Evolutionary conservation across 441 rosid genomes (phyloP), one percentile per base, ranked within the genome.

Genomic region (Macaranga tanarius): DNA sequence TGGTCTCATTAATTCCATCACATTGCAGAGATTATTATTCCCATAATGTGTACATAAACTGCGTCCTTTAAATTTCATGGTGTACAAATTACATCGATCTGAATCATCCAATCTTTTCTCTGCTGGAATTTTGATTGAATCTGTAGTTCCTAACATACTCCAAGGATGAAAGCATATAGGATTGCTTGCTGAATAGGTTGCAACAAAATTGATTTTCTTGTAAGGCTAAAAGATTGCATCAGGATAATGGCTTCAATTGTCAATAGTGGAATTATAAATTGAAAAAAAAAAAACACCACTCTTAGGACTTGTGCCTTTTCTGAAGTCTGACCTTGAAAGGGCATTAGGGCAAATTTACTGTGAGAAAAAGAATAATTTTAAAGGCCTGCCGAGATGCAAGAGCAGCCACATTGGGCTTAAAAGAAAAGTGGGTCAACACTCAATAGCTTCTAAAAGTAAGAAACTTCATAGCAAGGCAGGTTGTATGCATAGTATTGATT

Each of bases 381-480:
- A 42, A 10, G 72, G 57, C 62, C 63, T 42, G 42, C 34, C 2
- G 4, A 23, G 17, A 25, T 20, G 0, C 11, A 10, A 51, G 19
- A 44, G 73, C 68, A 20, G 75, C 72, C 75, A 69, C 74, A 65
- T 71, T 61, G 61, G 80, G 77, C 67, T 62, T 48, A 48, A 7
- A 7, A 48, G 56, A 63, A 55, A 65, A 70, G 61, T 62, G 63
- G 74, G 64, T 75, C 64, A 65, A 28, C 64, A 23, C 66, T 55
- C 11, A 17, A 42, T 40, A 40, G 16, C 26, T 8, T 3, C 11
- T 17, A 68, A 19, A n/a, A 55, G 70, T 55, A 56, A 67, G 67
- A 61, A 40, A 55, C 70, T 26, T 66, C 47, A 12, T 26, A 69
- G 69, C 73, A 65, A 26, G 17, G 19, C 52, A 48, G 17, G 52